Evolutionary conservation across 129 eudicot species (phyloP).

Genomic region (Flaveria robusta): DNA sequence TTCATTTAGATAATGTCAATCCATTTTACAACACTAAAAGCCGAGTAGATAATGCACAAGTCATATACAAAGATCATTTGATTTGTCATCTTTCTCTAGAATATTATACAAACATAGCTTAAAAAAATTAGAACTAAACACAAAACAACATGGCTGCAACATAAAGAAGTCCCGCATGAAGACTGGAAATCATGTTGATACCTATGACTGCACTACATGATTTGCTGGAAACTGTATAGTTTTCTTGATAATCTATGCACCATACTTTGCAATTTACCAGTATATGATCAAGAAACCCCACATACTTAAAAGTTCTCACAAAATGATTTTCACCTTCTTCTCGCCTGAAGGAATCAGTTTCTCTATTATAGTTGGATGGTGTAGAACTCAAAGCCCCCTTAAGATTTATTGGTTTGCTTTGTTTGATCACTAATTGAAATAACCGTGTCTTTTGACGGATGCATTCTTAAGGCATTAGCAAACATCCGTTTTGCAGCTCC

Average conservation of each 20-base stretch:
- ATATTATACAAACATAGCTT: constrained; percentile 18
- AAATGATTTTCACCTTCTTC: constrained; percentile 6
- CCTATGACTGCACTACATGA: not conserved
- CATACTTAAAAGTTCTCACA: not conserved
- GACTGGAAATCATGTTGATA: not conserved
- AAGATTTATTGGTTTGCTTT: constrained; percentile 33
- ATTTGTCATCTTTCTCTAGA: constrained; percentile 3
- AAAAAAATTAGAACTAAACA: not conserved
- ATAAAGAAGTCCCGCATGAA: not conserved
- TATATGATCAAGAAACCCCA: constrained; percentile 1
- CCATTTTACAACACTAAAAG: not conserved
- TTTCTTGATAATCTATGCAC: not conserved
- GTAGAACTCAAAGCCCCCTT: not conserved
- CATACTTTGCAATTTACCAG: constrained; percentile 10
- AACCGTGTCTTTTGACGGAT: constrained; percentile 38
- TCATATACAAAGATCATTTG: constrained; percentile 3
- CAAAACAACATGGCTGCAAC: constrained; percentile 5
- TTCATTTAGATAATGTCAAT: no score
- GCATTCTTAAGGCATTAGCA: constrained; percentile 75
- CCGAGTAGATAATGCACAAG: not conserved
- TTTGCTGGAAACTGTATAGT: not conserved
- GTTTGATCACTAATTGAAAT: constrained; percentile 32
- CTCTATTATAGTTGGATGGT: not conserved
- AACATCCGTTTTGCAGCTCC: constrained; percentile 96
- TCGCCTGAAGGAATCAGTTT: constrained; percentile 1